These are phyloP conservation scores for Metarhizium guizhouense DNA, from an alignment of 2,329 filamentous ascomycete species.

Conservation along the genomic window DNA sequence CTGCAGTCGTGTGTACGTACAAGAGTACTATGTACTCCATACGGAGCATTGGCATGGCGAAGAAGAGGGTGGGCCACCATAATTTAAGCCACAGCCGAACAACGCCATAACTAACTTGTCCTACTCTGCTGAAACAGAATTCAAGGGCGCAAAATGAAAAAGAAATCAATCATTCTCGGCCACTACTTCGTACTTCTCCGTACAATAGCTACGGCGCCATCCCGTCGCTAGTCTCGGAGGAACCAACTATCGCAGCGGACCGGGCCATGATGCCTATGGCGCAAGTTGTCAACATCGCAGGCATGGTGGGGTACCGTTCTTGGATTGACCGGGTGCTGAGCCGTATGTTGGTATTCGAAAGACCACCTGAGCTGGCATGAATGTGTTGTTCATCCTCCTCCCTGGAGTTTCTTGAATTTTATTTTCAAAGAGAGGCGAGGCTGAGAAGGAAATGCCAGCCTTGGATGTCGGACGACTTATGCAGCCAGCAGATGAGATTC, in stretches of 20 bases:
- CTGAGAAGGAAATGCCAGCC: neutral
- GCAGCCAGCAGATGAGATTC: neutral
- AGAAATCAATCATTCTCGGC: neutral
- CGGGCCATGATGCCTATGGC: neutral
- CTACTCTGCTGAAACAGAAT: neutral
- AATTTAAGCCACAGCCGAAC: neutral
- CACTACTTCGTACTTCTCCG: neutral
- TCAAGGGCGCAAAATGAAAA: neutral
- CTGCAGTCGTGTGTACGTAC: neutral
- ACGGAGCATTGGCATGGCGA: neutral
- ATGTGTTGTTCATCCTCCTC: too few relatives aligned
- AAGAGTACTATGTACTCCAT: neutral
- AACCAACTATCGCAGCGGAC: neutral
- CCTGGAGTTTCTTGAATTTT: too few relatives aligned
- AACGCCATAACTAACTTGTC: neutral
- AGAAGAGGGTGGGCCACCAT: neutral
- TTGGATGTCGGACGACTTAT: neutral
- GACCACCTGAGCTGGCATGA: too few relatives aligned
- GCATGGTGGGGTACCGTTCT: too few relatives aligned
- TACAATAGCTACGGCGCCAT: neutral
- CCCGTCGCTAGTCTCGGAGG: neutral
- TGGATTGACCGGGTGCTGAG: too few relatives aligned
- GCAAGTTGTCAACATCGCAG: neutral
- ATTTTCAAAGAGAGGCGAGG: neutral
- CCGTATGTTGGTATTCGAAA: too few relatives aligned